Evolutionary conservation across 2,329 filamentous ascomycete genomes (phyloP).

Genomic region (Botrytis squamosa): DNA sequence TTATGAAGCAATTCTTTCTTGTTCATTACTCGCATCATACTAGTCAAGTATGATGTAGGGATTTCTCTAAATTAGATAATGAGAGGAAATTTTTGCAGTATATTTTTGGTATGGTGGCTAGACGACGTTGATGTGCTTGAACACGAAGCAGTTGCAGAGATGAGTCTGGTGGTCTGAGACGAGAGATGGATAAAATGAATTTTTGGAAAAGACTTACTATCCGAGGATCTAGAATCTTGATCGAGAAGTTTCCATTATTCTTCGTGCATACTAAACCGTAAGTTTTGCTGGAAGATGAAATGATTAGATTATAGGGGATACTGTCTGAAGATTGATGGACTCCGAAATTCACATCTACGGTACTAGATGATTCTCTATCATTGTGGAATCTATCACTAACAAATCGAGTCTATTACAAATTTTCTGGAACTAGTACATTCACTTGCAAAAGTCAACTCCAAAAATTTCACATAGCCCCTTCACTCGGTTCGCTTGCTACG

Average conservation of each 20-base stretch:
- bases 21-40: neutral
- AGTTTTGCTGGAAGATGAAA: neutral
- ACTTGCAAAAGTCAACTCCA: fast-evolving
- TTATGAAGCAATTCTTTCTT: neutral
- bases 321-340: neutral
- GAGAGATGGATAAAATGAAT: neutral
- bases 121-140: fast-evolving
- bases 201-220: neutral
- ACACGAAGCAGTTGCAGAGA: fast-evolving
- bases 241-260: fast-evolving
- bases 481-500: neutral
- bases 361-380: neutral
- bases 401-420: neutral
- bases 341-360: neutral
- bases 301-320: neutral
- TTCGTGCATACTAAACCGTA: neutral
- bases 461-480: neutral
- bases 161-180: neutral
- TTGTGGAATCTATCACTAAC: too few relatives aligned
- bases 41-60: neutral
- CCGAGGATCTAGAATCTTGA: too few relatives aligned
- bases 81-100: neutral
- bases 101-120: neutral
- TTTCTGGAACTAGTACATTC: neutral
- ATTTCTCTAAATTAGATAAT: fast-evolving